Base-by-base conservation (phyloP, 2,329 filamentous ascomycete genomes). In the Colletotrichum sojae region DNA sequence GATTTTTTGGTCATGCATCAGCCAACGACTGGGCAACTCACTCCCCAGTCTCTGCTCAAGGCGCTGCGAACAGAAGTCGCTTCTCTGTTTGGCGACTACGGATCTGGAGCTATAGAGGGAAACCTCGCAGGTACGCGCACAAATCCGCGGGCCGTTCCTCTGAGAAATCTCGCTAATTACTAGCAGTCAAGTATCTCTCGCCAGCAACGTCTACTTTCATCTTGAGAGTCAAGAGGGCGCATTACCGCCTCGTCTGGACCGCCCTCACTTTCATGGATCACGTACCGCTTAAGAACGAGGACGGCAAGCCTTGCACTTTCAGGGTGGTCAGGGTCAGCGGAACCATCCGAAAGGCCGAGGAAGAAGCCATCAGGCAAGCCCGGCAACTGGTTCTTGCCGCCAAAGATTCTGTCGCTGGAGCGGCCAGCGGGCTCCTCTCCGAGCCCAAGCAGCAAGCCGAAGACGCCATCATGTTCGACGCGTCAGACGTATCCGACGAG, bases 131-230 rank as follows among this genome's bases (percentile, higher is more conserved):
- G 94, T 94, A 56, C 56, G 13, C 4, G 18, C 5, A 2, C 12
- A 53, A 56, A 15, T 58, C 57, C 0, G 10, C 15, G 4, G 20
- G n/a, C 2, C 9, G 18, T 20, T 43, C 15, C n/a, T 15, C 5
- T n/a, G 22, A 18, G 6, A 10, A 52, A 25, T 16, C 16, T 46
- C 12, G 20, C 62, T 80, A 65, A 80, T 22, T 58, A 40, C 31
- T 39, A 15, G 65, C 72, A 95, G 94, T 99, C 61, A 97, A 97
- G 84, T 99, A 99, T 79, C 86, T 97, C 59, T 97, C 94, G 1
- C 86, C 90, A 4, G 92, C 94, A n/a, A 99, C 96, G 0, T 97
- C 94, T 6, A 99, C 95, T 1, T 94, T 95, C 63, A 99, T 99
- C 69, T 85, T 99, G 46, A 90, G 93, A 71, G 94, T 95, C 72